phyloP scores from a whole-genome alignment of 192 early-diverging fungal species.

The Rhizoclosmatium globosum region DNA sequence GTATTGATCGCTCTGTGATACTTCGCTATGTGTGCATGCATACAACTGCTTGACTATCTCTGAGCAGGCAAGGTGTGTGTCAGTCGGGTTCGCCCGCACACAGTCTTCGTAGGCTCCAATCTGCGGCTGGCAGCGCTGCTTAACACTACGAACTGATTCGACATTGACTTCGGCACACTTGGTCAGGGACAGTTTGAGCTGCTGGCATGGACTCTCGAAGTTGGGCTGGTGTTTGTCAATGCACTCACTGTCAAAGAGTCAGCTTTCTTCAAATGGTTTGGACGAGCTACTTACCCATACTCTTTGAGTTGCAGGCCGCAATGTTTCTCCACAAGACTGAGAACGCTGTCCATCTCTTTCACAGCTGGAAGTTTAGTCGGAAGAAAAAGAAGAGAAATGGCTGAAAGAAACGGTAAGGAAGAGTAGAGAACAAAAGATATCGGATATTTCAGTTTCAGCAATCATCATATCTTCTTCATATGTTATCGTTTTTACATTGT shows the following conservation, averaged over 20 bases:
- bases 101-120: slow-evolving; percentile 17
- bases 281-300: not conserved
- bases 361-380: not conserved
- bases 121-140: slow-evolving; percentile 1
- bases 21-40: slow-evolving; percentile 12
- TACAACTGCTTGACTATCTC: slow-evolving; percentile 44
- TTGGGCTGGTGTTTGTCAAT: slow-evolving; percentile 28
- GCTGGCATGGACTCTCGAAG: slow-evolving; percentile 18
- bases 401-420: too few species aligned
- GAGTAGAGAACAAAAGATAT: too few species aligned
- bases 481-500: too few species aligned
- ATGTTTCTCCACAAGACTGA: slow-evolving; percentile 56
- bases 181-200: slow-evolving; percentile 2
- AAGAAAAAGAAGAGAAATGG: too few species aligned
- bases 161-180: slow-evolving; percentile 19
- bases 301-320: slow-evolving; percentile 2
- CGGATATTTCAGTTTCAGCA: too few species aligned
- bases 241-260: slow-evolving; percentile 4
- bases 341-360: slow-evolving; percentile 32
- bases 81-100: slow-evolving; percentile 9
- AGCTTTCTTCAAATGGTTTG: not conserved
- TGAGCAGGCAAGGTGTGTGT: slow-evolving; percentile 7
- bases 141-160: slow-evolving; percentile 4
- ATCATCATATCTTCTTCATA: too few species aligned
- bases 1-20: not conserved